A percentile compares a stretch with the other conserved stretches of the same genome.
Conservation (phyloP, 1,139 yeast genomes). For the Nakaseomyces bracarensis region DNA sequence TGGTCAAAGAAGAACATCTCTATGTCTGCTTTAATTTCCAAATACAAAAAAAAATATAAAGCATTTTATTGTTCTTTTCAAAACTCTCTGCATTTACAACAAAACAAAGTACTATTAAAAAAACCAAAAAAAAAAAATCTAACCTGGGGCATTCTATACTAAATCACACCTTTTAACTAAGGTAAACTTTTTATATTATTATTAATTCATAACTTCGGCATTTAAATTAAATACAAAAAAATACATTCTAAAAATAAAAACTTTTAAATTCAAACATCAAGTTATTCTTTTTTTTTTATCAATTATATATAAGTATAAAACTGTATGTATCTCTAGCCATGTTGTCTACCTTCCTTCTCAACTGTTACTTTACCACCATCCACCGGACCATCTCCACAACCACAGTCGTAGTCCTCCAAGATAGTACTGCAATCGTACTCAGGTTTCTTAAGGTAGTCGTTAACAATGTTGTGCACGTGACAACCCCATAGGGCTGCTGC, state of each 20-base stretch:
- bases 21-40: constrained; percentile 10
- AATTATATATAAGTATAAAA: not conserved
- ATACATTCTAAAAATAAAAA: too few species aligned
- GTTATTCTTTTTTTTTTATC: not conserved
- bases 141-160: not conserved
- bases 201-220: too few species aligned
- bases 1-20: constrained; percentile 11
- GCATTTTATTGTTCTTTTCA: constrained; percentile 12
- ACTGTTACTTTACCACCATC: constrained; percentile 14
- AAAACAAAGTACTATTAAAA: too few species aligned
- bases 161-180: too few species aligned
- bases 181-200: too few species aligned
- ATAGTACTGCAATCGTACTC: constrained; percentile 77
- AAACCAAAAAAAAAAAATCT: too few species aligned
- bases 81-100: constrained; percentile 10
- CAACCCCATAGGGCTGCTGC: constrained; percentile 96
- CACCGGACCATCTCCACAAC: constrained; percentile 71
- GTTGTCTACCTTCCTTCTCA: constrained; percentile 14
- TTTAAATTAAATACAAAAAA: constrained; percentile 1
- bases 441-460: constrained; percentile 59
- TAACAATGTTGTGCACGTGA: constrained; percentile 82
- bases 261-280: too few species aligned
- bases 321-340: constrained; percentile 10
- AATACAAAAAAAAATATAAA: too few species aligned
- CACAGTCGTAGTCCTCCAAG: constrained; percentile 89